A percentile compares a stretch with the other conserved stretches of the same genome.
Evolutionary conservation across 495 filamentous ascomycete species (phyloP).

Genomic region (Bacidia rubella): DNA sequence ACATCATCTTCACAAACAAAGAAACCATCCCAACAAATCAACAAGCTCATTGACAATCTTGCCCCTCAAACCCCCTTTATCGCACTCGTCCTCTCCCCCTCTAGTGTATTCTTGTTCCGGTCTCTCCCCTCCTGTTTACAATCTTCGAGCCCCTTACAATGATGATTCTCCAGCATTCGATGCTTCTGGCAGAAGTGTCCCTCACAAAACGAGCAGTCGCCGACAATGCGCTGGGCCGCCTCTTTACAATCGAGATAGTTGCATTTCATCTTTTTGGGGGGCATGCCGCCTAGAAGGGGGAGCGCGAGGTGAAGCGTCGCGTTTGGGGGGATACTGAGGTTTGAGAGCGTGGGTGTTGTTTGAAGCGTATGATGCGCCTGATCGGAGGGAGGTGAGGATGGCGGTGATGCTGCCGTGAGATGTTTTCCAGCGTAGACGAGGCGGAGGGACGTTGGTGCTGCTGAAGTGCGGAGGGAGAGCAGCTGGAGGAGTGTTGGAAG

Average conservation of each 20-base stretch:
- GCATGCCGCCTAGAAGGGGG: slow-evolving; percentile 25
- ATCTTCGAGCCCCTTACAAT: slow-evolving; percentile 86
- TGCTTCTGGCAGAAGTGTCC: slow-evolving; percentile 92
- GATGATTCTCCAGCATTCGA: slow-evolving; percentile 82
- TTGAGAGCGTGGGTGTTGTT: slow-evolving; percentile 7
- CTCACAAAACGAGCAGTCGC: slow-evolving; percentile 89
- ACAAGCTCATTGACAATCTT: not conserved
- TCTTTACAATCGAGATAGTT: slow-evolving; percentile 78
- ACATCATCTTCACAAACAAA: no score
- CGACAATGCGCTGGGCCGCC: slow-evolving; percentile 77
- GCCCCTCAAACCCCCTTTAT: slow-evolving; percentile 44
- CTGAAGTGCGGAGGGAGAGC: slow-evolving; percentile 31
- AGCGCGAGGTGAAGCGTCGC: slow-evolving; percentile 29
- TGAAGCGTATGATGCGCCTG: not conserved
- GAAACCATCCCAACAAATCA: not conserved
- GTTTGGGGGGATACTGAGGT: slow-evolving; percentile 20
- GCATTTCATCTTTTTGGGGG: slow-evolving; percentile 75
- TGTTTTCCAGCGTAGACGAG: slow-evolving; percentile 28
- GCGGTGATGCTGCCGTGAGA: slow-evolving; percentile 26
- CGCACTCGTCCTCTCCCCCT: slow-evolving; percentile 68
- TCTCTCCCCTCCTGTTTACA: slow-evolving; percentile 94
- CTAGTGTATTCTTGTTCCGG: slow-evolving; percentile 80
- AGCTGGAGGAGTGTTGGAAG: slow-evolving; percentile 29
- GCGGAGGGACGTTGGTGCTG: slow-evolving; percentile 24
- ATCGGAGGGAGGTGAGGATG: slow-evolving; percentile 15